Percentiles rank a stretch among this genome's conserved stretches.
phyloP scores from a whole-genome alignment of 2,329 filamentous ascomycete genomes.

The Phyllosticta capitalensis region DNA sequence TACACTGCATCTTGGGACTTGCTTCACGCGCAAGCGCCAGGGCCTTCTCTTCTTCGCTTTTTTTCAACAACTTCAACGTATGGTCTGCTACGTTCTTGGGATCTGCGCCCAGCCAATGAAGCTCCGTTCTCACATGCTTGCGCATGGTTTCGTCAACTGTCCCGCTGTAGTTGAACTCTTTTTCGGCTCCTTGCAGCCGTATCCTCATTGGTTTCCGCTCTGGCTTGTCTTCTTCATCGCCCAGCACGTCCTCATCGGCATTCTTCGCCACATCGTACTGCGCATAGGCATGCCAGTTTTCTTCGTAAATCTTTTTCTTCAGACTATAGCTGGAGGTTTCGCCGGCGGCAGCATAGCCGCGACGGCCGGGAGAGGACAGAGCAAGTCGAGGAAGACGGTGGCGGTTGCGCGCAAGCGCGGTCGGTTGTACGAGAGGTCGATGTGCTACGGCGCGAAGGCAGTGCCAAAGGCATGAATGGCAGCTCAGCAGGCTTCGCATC shows the following conservation, averaged over 20 bases:
- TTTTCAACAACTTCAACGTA: slow-evolving; percentile 51
- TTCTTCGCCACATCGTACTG: not conserved
- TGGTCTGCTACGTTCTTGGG: slow-evolving; percentile 63
- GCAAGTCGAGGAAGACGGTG: slow-evolving; percentile 1
- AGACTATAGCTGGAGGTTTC: not conserved
- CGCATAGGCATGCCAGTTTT: slow-evolving; percentile 6
- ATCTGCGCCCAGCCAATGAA: slow-evolving; percentile 43
- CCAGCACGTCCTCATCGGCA: not conserved
- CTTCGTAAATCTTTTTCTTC: slow-evolving; percentile 1
- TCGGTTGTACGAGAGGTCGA: slow-evolving; percentile 17
- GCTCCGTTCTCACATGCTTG: not conserved
- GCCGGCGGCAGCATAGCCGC: not conserved
- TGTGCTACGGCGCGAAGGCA: slow-evolving; percentile 31
- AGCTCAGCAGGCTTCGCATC: slow-evolving; percentile 32
- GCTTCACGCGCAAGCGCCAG: slow-evolving; percentile 57
- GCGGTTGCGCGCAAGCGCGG: slow-evolving; percentile 10
- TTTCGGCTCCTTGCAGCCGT: not conserved
- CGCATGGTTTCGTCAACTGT: not conserved
- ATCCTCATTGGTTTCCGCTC: not conserved
- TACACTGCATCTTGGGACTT: slow-evolving; percentile 51
- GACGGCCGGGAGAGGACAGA: slow-evolving; percentile 4
- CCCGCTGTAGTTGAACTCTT: not conserved
- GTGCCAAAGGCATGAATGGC: slow-evolving; percentile 35
- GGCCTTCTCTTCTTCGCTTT: slow-evolving; percentile 56
- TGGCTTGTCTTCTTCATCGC: not conserved